These are phyloP conservation scores for Penicillium malachiteum DNA, from an alignment of 495 filamentous ascomycete genomes.

Conservation along the genomic window DNA sequence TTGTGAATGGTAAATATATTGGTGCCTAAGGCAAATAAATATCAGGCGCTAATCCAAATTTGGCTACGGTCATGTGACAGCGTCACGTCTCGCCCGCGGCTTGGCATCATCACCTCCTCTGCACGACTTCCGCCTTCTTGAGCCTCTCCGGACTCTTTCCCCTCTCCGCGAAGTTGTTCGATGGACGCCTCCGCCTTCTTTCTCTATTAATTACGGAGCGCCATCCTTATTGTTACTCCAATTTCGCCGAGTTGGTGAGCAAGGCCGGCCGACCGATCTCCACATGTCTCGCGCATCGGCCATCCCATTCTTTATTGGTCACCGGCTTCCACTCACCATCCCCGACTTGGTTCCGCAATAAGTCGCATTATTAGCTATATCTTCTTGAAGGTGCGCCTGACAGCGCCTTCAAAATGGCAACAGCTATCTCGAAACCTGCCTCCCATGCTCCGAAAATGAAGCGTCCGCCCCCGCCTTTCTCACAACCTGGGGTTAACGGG, in stretches of 20 bases:
- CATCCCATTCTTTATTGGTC: slow-evolving; percentile 44
- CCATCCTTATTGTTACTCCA: slow-evolving; percentile 23
- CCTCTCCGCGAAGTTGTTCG: slow-evolving; percentile 25
- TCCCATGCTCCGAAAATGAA: slow-evolving; percentile 68
- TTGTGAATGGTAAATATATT: background rate
- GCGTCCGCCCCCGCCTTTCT: slow-evolving; percentile 66
- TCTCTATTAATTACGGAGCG: slow-evolving; percentile 21
- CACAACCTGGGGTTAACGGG: slow-evolving; percentile 63
- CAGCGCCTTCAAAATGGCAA: slow-evolving; percentile 41
- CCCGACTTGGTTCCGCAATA: slow-evolving; percentile 24
- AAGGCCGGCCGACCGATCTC: slow-evolving; percentile 44
- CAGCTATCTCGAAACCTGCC: slow-evolving; percentile 55
- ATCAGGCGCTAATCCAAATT: slow-evolving; percentile 19
- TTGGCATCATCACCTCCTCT: slow-evolving; percentile 45
- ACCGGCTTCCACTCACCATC: slow-evolving; percentile 32
- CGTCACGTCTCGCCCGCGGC: slow-evolving; percentile 36
- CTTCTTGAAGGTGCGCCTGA: background rate
- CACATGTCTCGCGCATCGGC: slow-evolving; percentile 53
- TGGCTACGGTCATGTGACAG: slow-evolving; percentile 32
- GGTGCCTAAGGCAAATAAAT: background rate
- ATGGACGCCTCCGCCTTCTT: slow-evolving; percentile 29
- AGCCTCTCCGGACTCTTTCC: slow-evolving; percentile 17
- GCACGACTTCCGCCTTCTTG: slow-evolving; percentile 26
- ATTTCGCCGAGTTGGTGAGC: slow-evolving; percentile 33
- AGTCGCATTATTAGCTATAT: slow-evolving; percentile 22